Evolutionary conservation across 2,329 filamentous ascomycete genomes (phyloP).

Genomic region (Spiromastix sp.): DNA sequence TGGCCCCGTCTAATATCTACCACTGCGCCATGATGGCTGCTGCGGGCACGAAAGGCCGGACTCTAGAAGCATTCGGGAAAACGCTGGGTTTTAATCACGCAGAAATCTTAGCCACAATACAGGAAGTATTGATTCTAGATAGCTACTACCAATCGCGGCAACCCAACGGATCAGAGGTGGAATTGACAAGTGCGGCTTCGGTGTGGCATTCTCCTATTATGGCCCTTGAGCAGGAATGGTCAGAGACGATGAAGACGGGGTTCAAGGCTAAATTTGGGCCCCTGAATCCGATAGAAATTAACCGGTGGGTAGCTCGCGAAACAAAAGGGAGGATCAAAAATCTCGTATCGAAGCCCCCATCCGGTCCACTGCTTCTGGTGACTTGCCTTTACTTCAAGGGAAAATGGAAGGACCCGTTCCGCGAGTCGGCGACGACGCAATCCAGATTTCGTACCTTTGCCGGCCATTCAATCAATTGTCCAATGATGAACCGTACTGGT

Average conservation of each 20-base stretch:
- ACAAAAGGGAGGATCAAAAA: conserved; percentile 3
- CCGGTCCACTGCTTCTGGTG: conserved; percentile 1
- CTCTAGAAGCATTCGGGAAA: conserved; percentile 2
- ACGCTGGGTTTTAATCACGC: neutral
- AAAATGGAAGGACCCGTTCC: conserved; percentile 5
- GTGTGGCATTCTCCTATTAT: conserved; percentile 1
- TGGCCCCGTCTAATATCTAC: conserved; percentile 6
- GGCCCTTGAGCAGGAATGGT: conserved; percentile 1
- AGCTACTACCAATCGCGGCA: conserved; percentile 4
- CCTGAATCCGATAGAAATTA: conserved; percentile 1
- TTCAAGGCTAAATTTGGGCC: conserved; percentile 3
- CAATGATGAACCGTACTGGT: conserved; percentile 3
- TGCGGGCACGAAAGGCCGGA: conserved; percentile 1
- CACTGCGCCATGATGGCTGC: conserved; percentile 7
- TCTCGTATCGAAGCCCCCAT: neutral
- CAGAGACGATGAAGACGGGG: neutral
- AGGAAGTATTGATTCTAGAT: conserved; percentile 2
- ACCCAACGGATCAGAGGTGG: neutral
- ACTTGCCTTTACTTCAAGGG: conserved; percentile 7
- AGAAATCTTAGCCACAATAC: neutral
- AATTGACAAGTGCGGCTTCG: conserved; percentile 3
- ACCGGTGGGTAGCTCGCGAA: conserved; percentile 2
- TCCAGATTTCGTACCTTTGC: conserved; percentile 1
- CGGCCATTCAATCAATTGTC: neutral
- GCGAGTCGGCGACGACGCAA: neutral